Evolutionary conservation across 2,329 filamentous ascomycete species (phyloP), one percentile per base, ranked within the genome.

Genomic region (Alternaria arbusti): DNA sequence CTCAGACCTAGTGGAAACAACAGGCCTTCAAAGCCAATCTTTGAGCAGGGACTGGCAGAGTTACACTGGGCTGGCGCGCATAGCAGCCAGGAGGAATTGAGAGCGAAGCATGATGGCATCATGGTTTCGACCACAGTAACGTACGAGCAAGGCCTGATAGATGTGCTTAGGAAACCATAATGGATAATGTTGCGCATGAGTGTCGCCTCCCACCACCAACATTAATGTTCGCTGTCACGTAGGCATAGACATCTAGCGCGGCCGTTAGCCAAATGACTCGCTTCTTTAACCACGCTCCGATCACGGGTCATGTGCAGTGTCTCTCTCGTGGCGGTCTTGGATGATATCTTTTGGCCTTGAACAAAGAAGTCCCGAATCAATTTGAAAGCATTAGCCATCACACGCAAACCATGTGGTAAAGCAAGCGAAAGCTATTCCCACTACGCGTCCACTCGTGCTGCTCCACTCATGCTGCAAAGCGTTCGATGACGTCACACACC

Each of bases 51-150:
- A 2, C 44, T 36, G 9, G 6, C 40, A 7, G 59, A 59, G 8
- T 13, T 28, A n/a, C 56, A 63, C 22, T 67, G 55, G 62, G 45
- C 43, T 5, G 36, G 49, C 47, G 55, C 28, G 7, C 28, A 51
- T 22, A 67, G 55, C 22, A 67, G 65, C 44, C 62, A 65, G n/a
- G 58, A 67, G 36, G 55, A 65, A 43, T 22, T 67, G 10, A 52
- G 51, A 49, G 43, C 22, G 17, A 57, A 59, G 11, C 55, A 50
- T 20, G 40, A 59, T 46, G 58, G 57, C 8, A 63, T 63, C 17
- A 6, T 63, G 36, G 25, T 63, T 15, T 60, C 46, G 20, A 59
- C 26, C 7, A 60, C 56, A 9, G 50, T 63, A n/a, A 56, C 20
- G 17, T 11, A 55, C 20, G 51, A 47, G 9, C 26, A 62, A 36